Evolutionary conservation across 805 yeast species (phyloP).

Genomic region (Wickerhamomyces xylosicus): DNA sequence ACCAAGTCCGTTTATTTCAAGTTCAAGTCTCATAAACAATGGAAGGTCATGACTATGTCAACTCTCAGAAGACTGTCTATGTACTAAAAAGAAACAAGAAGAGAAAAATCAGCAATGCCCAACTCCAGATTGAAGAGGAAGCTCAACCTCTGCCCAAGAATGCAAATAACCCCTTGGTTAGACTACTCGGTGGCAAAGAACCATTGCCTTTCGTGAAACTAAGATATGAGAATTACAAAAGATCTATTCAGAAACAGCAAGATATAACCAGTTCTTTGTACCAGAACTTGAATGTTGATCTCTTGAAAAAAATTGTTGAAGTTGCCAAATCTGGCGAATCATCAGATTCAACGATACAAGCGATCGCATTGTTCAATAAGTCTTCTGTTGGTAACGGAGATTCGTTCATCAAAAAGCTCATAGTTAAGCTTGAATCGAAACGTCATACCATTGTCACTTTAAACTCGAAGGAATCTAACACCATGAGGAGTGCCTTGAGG

Average conservation of each 20-base stretch:
- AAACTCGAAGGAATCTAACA: constrained; percentile 17
- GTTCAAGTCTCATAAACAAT: too few relatives aligned
- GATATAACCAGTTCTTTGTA: neutral
- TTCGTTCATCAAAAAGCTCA: neutral
- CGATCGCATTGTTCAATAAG: neutral
- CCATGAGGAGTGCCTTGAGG: constrained; percentile 16
- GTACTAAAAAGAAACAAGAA: constrained; percentile 4
- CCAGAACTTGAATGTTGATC: neutral
- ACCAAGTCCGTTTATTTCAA: too few relatives aligned
- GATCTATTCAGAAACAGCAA: constrained; percentile 9
- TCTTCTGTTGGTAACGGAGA: neutral
- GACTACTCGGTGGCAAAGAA: constrained; percentile 12
- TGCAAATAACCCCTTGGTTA: constrained; percentile 8
- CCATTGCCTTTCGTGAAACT: constrained; percentile 6
- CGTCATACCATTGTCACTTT: constrained; percentile 8
- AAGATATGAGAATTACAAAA: constrained; percentile 10
- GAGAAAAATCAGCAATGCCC: constrained; percentile 5
- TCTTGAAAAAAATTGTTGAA: neutral
- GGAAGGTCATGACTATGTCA: neutral
- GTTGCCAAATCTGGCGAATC: neutral
- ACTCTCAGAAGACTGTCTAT: constrained; percentile 12
- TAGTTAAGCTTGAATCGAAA: neutral
- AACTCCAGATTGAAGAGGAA: constrained; percentile 8
- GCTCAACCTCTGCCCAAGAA: constrained; percentile 4
- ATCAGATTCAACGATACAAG: neutral